A percentile compares a stretch with the other conserved stretches of the same genome.
Conservation (phyloP, 1,139 yeast species). For the Magnusiomyces sp. region DNA sequence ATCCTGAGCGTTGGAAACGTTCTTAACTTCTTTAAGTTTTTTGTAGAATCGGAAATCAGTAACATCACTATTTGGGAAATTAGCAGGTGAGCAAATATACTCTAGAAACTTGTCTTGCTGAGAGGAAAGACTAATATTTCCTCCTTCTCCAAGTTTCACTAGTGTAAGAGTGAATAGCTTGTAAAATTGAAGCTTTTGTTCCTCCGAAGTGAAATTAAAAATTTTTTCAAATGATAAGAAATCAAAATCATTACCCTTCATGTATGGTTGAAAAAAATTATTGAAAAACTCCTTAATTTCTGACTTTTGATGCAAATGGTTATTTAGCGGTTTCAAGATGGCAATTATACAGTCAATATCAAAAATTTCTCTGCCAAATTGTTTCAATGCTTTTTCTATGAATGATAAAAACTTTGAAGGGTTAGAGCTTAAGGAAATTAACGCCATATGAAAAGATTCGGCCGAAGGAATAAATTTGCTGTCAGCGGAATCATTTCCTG, state of each 20-base stretch:
- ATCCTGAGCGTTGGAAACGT: background rate
- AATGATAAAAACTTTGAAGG: background rate
- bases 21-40: conserved; percentile 2
- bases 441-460: conserved; percentile 2
- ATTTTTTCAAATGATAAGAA: background rate
- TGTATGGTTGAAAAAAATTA: background rate
- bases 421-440: too few species aligned
- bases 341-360: background rate
- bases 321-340: background rate
- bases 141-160: background rate
- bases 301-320: background rate
- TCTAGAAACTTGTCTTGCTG: too few species aligned
- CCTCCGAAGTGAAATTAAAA: background rate
- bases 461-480: conserved; percentile 6
- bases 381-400: background rate
- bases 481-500: background rate
- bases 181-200: background rate
- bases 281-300: background rate
- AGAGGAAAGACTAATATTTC: too few species aligned
- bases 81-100: too few species aligned
- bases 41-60: conserved; percentile 8
- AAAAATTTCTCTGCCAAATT: too few species aligned
- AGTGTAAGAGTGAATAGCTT: background rate
- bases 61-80: background rate
- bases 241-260: background rate